Conservation (phyloP, 129 eudicot species). For the Silybum marianum region DNA sequence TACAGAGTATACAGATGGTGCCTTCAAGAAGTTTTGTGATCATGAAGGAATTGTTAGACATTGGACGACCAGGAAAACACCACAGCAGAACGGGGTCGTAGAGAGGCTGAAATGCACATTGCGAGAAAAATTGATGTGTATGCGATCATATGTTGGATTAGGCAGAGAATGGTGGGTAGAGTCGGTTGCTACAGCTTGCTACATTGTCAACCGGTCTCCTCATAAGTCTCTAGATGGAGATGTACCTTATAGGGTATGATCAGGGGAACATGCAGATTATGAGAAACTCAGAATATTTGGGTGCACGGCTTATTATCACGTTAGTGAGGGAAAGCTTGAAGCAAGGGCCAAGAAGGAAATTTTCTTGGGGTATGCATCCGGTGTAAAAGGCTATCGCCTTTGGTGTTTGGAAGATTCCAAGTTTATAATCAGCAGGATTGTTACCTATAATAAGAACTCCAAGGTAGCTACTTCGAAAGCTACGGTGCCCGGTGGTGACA, state of each 20-base stretch:
- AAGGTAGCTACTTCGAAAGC: too few species aligned
- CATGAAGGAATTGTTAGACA: too few species aligned
- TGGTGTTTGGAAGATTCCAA: constrained; percentile 4
- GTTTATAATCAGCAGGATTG: background rate
- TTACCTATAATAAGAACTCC: background rate
- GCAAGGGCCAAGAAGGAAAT: background rate
- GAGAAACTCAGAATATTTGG: constrained; percentile 7
- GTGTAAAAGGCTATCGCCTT: too few species aligned
- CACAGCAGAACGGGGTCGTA: background rate
- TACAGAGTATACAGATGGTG: too few species aligned
- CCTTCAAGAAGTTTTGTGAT: too few species aligned
- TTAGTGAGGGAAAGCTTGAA: background rate
- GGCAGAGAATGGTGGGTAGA: too few species aligned
- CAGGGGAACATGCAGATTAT: background rate
- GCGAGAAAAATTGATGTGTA: background rate
- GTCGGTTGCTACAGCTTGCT: constrained; percentile 10
- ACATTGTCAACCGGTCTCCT: constrained; percentile 10
- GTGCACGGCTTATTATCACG: constrained; percentile 9
- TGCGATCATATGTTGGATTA: background rate
- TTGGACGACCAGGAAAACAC: too few species aligned
- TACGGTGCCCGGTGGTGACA: too few species aligned
- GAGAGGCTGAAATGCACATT: background rate
- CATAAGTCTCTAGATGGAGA: background rate
- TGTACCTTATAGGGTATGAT: background rate
- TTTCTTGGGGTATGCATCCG: background rate